Conservation (phyloP, 164 flowering plant species). For the Liriodendron chinense region DNA sequence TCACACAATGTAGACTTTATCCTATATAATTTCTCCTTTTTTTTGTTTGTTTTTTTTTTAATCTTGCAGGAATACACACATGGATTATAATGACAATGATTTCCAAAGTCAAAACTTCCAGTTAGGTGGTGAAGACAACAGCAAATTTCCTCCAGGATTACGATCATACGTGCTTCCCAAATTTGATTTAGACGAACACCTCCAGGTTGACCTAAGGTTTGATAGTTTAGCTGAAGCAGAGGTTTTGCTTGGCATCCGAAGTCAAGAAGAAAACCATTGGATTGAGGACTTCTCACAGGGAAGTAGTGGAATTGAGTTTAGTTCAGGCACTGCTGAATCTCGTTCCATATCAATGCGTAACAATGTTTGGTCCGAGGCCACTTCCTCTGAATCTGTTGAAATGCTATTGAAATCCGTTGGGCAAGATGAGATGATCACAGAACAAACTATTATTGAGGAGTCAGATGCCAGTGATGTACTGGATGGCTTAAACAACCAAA, state of each 20-base stretch:
- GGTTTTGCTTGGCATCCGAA: slow-evolving; percentile 79
- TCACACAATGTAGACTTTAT: too few relatives aligned
- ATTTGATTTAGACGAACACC: slow-evolving; percentile 66
- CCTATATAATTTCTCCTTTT: background rate
- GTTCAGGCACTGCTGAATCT: slow-evolving; percentile 66
- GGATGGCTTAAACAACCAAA: slow-evolving; percentile 36
- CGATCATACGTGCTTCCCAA: slow-evolving; percentile 69
- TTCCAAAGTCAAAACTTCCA: slow-evolving; percentile 73
- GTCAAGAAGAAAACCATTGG: slow-evolving; percentile 86
- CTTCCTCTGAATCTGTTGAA: slow-evolving; percentile 97
- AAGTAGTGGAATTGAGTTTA: slow-evolving; percentile 67
- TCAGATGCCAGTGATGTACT: slow-evolving; percentile 45
- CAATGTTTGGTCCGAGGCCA: slow-evolving; percentile 98
- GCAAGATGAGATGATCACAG: slow-evolving; percentile 71
- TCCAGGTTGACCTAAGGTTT: slow-evolving; percentile 68
- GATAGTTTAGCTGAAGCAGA: slow-evolving; percentile 85
- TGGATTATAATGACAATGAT: slow-evolving; percentile 97
- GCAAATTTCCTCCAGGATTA: slow-evolving; percentile 57
- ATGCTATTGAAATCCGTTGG: slow-evolving; percentile 93
- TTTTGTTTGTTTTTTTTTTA: background rate
- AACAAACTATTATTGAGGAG: slow-evolving; percentile 39
- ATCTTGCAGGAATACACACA: slow-evolving; percentile 58
- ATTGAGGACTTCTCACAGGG: slow-evolving; percentile 80
- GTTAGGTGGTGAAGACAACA: slow-evolving; percentile 74
- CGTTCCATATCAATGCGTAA: slow-evolving; percentile 73